Percentiles rank a stretch among this genome's conserved stretches.
Conservation (phyloP, 1,284 basidiomycete species). For the Coniophora puteana region DNA sequence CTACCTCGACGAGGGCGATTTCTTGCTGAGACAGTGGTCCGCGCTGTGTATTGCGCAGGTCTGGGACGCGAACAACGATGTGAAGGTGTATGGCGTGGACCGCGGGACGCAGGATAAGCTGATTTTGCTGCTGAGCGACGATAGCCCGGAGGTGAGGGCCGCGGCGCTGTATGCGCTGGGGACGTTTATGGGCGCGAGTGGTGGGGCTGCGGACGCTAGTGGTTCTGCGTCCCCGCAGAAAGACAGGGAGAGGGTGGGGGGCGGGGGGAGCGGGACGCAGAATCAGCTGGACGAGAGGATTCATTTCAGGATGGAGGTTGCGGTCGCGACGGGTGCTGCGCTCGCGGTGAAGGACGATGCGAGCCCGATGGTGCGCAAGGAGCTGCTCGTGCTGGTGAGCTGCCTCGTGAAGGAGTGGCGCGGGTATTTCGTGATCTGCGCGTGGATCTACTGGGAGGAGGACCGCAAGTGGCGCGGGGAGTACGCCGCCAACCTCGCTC, state of each 20-base stretch:
- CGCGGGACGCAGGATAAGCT: conserved; percentile 85
- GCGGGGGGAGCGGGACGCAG: conserved; percentile 86
- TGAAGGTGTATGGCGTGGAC: conserved; percentile 84
- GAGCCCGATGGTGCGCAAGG: conserved; percentile 94
- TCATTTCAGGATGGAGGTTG: conserved; percentile 78
- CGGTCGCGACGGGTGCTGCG: conserved; percentile 71
- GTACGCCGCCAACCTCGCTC: too few species aligned
- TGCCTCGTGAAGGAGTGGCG: conserved; percentile 95
- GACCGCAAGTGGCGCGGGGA: conserved; percentile 53
- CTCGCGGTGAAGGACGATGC: conserved; percentile 90
- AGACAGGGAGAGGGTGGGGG: conserved; percentile 81
- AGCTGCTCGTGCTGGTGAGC: conserved; percentile 88
- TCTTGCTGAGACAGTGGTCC: conserved; percentile 91
- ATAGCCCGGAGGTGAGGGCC: conserved; percentile 90
- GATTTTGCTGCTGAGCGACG: conserved; percentile 80
- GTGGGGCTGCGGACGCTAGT: too few species aligned
- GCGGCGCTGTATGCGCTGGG: conserved; percentile 92
- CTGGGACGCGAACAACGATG: conserved; percentile 93
- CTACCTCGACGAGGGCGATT: conserved; percentile 86
- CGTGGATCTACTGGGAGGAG: conserved; percentile 95
- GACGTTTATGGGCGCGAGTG: conserved; percentile 90
- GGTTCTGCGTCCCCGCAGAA: conserved; percentile 65
- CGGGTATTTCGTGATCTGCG: conserved; percentile 93
- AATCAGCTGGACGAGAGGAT: conserved; percentile 77
- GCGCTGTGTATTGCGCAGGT: conserved; percentile 93